These are phyloP conservation scores for Diaporthe citri DNA, from an alignment of 2,329 filamentous ascomycete genomes.

Conservation along the genomic window DNA sequence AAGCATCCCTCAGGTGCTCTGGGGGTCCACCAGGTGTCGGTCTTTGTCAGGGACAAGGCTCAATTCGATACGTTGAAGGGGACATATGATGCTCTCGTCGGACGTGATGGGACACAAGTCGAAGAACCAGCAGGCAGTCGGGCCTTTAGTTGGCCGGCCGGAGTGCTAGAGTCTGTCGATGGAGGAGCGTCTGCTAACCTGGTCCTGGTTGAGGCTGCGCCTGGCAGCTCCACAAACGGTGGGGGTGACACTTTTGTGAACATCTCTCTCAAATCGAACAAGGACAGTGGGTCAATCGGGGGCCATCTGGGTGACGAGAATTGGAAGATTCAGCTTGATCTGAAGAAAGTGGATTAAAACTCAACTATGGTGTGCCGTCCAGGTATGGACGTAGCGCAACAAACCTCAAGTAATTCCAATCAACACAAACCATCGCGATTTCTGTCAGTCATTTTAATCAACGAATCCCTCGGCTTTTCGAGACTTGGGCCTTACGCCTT, in stretches of 20 bases:
- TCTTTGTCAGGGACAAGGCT: constrained; percentile 49
- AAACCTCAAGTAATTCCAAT: neutral
- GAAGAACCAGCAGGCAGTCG: neutral
- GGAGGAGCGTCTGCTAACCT: neutral
- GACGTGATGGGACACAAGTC: neutral
- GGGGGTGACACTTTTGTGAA: neutral
- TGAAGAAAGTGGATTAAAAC: neutral
- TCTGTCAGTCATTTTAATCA: neutral
- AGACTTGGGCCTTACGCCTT: too few species aligned
- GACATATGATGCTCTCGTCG: constrained; percentile 48
- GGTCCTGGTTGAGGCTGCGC: neutral
- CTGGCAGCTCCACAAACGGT: neutral
- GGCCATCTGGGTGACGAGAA: constrained; percentile 21
- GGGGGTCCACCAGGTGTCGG: constrained; percentile 61
- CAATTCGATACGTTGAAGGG: constrained; percentile 43
- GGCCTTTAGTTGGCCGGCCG: neutral
- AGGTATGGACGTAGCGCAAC: neutral
- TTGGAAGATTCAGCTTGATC: neutral
- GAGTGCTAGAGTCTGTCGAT: neutral
- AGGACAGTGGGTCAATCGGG: neutral
- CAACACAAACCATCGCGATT: neutral
- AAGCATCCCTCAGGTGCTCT: constrained; percentile 64
- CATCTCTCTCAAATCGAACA: constrained; percentile 7
- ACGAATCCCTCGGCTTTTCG: too few species aligned
- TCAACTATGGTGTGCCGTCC: neutral